A percentile compares a stretch with the other conserved stretches of the same genome.
Evolutionary conservation across 2,329 filamentous ascomycete genomes (phyloP).

Genomic region (Penicillium verrucosum): DNA sequence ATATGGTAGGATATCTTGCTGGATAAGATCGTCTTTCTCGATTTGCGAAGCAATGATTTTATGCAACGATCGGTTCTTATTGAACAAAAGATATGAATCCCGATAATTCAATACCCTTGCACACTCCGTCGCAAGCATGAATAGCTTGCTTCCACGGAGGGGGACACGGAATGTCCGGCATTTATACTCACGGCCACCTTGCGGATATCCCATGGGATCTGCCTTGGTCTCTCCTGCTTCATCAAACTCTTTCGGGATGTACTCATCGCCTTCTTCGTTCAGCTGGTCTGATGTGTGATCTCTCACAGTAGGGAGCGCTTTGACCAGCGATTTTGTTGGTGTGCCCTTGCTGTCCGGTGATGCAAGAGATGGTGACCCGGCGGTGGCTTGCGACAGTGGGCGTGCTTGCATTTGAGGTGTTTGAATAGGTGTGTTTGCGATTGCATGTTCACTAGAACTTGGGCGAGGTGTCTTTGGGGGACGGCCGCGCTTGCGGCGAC

Average conservation of each 20-base stretch:
- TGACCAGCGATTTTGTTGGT: constrained; percentile 76
- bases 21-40: constrained; percentile 94
- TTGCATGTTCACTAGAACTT: constrained; percentile 31
- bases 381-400: constrained; percentile 30
- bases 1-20: constrained; percentile 92
- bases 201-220: constrained; percentile 72
- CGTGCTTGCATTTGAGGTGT: constrained; percentile 44
- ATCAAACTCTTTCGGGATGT: constrained; percentile 88
- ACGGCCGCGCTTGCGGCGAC: constrained; percentile 50
- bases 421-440: constrained; percentile 34
- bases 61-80: constrained; percentile 93
- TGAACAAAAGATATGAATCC: constrained; percentile 97
- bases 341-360: constrained; percentile 66
- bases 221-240: constrained; percentile 95
- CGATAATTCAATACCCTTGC: constrained; percentile 89
- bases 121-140: constrained; percentile 98
- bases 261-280: constrained; percentile 84
- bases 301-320: constrained; percentile 90
- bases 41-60: constrained; percentile 96
- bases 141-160: constrained; percentile 85
- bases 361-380: constrained; percentile 55
- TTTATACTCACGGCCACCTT: constrained; percentile 81
- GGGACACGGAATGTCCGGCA: constrained; percentile 93
- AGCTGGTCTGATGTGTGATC: constrained; percentile 98
- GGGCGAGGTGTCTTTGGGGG: constrained; percentile 49